Conservation (phyloP, 495 filamentous ascomycete genomes). For the Annulohypoxylon stygium region DNA sequence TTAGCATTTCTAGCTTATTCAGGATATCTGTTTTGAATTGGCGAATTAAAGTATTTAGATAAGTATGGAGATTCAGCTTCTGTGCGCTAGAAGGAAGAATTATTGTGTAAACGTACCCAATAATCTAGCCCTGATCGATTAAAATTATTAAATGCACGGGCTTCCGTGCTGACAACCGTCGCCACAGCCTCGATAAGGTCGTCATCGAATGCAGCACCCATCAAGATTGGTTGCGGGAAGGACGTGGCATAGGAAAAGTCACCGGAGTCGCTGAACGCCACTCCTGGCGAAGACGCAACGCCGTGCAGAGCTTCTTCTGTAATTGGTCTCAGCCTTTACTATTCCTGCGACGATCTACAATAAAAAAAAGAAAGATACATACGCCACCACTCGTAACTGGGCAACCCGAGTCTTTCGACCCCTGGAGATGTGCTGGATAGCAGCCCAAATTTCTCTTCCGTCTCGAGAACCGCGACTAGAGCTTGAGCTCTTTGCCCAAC, state of each 20-base stretch:
- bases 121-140: constrained; percentile 67
- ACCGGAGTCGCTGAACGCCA: constrained; percentile 62
- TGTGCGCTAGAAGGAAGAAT: background rate
- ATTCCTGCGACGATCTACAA: constrained; percentile 5
- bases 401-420: constrained; percentile 68
- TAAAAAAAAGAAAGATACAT: constrained; percentile 17
- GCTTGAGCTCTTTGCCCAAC: constrained; percentile 37
- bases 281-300: constrained; percentile 63
- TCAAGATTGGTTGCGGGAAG: constrained; percentile 70
- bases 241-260: constrained; percentile 70
- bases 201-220: constrained; percentile 71
- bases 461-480: constrained; percentile 39
- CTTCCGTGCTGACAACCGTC: constrained; percentile 68
- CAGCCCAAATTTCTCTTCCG: constrained; percentile 65
- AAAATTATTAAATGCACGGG: constrained; percentile 72
- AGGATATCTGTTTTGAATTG: background rate
- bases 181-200: constrained; percentile 69
- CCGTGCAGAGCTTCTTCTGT: constrained; percentile 65
- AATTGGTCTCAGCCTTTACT: background rate
- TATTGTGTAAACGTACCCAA: constrained; percentile 52
- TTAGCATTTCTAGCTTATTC: constrained; percentile 8
- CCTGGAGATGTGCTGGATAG: constrained; percentile 65
- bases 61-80: too few species aligned
- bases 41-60: background rate
- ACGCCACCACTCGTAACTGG: constrained; percentile 66